Percentiles rank a stretch among this genome's conserved stretches.
phyloP scores from a whole-genome alignment of 106 monocot genomes.

The Dendrobium chrysotoxum region DNA sequence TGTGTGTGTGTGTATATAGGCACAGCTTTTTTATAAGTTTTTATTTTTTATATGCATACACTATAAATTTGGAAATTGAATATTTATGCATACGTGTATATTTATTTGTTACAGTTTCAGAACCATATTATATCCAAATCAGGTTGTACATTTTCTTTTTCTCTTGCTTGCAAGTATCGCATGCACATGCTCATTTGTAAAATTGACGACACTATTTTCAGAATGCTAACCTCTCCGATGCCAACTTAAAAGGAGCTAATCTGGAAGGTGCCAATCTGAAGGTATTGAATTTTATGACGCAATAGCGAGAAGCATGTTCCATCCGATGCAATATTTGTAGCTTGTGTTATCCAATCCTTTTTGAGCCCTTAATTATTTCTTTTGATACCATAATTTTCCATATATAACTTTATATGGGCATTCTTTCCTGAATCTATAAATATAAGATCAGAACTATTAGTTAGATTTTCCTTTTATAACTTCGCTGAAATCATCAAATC shows the following conservation, averaged over 20 bases:
- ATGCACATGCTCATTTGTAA: neutral
- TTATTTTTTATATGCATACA: neutral
- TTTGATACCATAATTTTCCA: neutral
- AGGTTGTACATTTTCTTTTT: neutral
- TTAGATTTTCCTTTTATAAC: neutral
- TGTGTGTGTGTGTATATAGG: neutral
- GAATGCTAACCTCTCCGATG: conserved; percentile 78
- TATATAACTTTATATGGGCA: neutral
- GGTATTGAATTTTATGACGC: conserved; percentile 29
- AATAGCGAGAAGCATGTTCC: neutral
- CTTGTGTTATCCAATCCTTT: neutral
- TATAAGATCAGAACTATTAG: neutral
- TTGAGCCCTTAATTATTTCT: neutral
- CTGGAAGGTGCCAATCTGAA: conserved; percentile 98
- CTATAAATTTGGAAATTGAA: neutral
- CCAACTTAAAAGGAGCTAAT: conserved; percentile 84
- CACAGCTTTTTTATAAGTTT: neutral
- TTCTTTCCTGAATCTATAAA: neutral
- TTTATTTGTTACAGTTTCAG: neutral
- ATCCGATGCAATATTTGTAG: neutral
- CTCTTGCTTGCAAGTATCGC: neutral
- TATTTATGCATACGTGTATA: neutral
- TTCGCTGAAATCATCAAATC: neutral
- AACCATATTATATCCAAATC: neutral
- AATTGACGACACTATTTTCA: conserved; percentile 22